Evolutionary conservation across 257 asterid species (phyloP), one percentile per base, ranked within the genome.

Genomic region (Solanum appendiculatum): DNA sequence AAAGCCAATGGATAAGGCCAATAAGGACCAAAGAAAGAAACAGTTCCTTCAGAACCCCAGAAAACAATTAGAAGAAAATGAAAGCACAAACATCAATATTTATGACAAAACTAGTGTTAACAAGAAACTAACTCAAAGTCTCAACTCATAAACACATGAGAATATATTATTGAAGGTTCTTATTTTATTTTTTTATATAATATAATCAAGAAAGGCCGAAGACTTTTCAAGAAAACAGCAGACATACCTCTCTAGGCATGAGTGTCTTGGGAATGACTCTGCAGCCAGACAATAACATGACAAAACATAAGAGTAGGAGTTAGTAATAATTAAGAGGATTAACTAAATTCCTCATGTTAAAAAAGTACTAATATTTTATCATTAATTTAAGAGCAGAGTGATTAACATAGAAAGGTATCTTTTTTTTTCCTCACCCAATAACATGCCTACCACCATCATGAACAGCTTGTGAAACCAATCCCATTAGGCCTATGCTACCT

Each of bases 201-300:
- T 80, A 66, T 84, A 74, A 86, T 77, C 39, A 37, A 88, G 84
- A 89, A 90, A 89, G 94, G 90, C 88, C 11, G n/a, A 85, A 86
- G 80, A 90, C 89, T 73, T 89, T 88, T 88, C 86, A 85, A 73
- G 87, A 89, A 84, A 86, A 90, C 33, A 86, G 83, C 88, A 91
- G 91, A 91, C 92, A 91, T 94, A 97, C 99, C 99, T 95, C 99
- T 93, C 92, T 93, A 89, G 99, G 99, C 99, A 96, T 96, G 93
- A 95, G 99, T 33, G 99, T 95, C 98, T 97, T 97, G 98, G 99
- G 99, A 94, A 97, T 97, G 88, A 97, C 98, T 93, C 99, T 97
- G 94, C 90, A 89, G 87, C 88, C 84, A 88, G 93, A 94, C 94
- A 94, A 91, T 85, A 93, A 93, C 91, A 95, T 82, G 98, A 94